Conservation (phyloP, 2,329 filamentous ascomycete genomes). For the Cytospora chrysosperma region DNA sequence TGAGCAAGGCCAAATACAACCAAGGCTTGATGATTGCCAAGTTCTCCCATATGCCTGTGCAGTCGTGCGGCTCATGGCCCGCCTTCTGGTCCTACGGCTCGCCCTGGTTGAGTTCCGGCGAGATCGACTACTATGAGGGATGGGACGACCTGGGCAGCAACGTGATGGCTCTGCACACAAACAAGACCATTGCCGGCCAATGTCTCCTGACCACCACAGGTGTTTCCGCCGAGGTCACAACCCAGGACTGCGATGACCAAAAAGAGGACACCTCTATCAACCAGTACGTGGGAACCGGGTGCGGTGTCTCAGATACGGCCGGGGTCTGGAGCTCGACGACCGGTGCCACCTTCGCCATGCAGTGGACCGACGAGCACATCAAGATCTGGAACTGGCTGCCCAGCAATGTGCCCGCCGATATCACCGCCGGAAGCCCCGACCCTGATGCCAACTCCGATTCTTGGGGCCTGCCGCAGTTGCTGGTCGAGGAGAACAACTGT, state of each 20-base stretch:
- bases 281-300: not conserved
- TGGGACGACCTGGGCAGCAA: slow-evolving; percentile 14
- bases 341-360: slow-evolving; percentile 16
- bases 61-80: slow-evolving; percentile 21
- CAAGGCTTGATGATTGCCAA: slow-evolving; percentile 16
- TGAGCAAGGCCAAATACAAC: slow-evolving; percentile 16
- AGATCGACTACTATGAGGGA: slow-evolving; percentile 16
- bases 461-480: slow-evolving; percentile 65
- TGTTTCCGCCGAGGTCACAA: not conserved
- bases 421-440: slow-evolving; percentile 43
- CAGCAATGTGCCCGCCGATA: slow-evolving; percentile 7
- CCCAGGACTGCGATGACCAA: slow-evolving; percentile 11
- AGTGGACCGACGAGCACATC: slow-evolving; percentile 16
- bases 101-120: slow-evolving; percentile 18
- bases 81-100: slow-evolving; percentile 19
- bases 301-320: slow-evolving; percentile 12
- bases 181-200: slow-evolving; percentile 4
- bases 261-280: not conserved
- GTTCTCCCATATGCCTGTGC: slow-evolving; percentile 18
- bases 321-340: slow-evolving; percentile 5
- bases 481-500: slow-evolving; percentile 59
- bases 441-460: slow-evolving; percentile 46
- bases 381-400: slow-evolving; percentile 18
- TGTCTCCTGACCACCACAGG: slow-evolving; percentile 8
- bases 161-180: slow-evolving; percentile 18